These are phyloP conservation scores for Monosporascus sp. DNA, from an alignment of 2,329 filamentous ascomycete species.

Conservation along the genomic window DNA sequence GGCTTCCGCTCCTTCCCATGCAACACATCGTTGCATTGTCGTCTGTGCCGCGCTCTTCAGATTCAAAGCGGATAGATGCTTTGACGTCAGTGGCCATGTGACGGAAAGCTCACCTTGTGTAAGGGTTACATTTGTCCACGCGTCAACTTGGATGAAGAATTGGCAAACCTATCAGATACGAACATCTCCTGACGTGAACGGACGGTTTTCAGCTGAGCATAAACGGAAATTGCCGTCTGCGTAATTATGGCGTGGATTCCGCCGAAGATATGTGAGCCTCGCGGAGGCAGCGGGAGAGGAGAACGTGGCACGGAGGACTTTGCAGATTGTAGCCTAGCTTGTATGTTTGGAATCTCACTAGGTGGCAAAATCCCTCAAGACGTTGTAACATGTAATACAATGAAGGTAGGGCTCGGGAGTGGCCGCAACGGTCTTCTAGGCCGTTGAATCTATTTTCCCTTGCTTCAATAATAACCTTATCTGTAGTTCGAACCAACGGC, in stretches of 20 bases:
- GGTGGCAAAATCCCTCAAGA: background rate
- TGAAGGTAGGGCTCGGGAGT: too few relatives aligned
- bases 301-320: background rate
- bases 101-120: background rate
- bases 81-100: background rate
- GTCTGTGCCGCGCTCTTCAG: background rate
- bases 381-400: too few relatives aligned
- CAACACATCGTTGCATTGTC: background rate
- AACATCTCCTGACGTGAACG: background rate
- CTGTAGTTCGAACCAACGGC: too few relatives aligned
- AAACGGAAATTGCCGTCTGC: background rate
- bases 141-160: background rate
- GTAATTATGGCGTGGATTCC: background rate
- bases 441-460: too few relatives aligned
- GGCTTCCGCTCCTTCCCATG: background rate
- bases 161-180: background rate
- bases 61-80: background rate
- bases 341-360: too few relatives aligned
- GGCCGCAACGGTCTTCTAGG: too few relatives aligned
- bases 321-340: background rate
- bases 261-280: background rate
- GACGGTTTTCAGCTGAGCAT: background rate
- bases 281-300: background rate
- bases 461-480: too few relatives aligned
- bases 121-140: background rate